Evolutionary conservation across 148 eudicot species (phyloP).

Genomic region (Fagopyrum esculentum): DNA sequence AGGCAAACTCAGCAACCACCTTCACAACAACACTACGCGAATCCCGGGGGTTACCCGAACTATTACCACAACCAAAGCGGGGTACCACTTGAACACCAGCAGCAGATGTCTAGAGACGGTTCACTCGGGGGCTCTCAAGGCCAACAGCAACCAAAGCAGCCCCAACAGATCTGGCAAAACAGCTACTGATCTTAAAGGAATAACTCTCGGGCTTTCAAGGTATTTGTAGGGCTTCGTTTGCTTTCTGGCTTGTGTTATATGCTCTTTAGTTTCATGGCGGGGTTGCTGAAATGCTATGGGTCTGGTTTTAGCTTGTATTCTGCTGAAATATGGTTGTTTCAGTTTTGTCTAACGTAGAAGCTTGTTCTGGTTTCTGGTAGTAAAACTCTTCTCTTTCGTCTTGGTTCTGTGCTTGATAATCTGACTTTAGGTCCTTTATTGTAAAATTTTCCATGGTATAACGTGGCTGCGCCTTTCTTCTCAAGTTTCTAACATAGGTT

Average conservation of each 20-base stretch:
- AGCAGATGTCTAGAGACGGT: conserved; percentile 69
- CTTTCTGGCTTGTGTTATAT: conserved; percentile 6
- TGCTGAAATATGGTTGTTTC: conserved; percentile 9
- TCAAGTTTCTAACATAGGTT: not conserved
- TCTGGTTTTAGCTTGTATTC: conserved; percentile 3
- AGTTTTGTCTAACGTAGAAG: conserved; percentile 12
- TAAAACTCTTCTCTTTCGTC: not conserved
- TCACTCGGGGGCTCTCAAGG: conserved; percentile 56
- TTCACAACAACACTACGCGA: conserved; percentile 52
- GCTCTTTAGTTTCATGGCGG: not conserved
- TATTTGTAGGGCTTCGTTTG: not conserved
- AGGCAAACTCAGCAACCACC: conserved; percentile 66
- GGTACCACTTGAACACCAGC: conserved; percentile 63
- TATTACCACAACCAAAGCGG: conserved; percentile 73
- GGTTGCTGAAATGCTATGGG: conserved; percentile 3
- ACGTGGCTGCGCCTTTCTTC: not conserved
- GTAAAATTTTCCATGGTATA: conserved; percentile 2
- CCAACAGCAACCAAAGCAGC: conserved; percentile 59
- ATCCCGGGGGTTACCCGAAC: conserved; percentile 53
- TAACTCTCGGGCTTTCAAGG: conserved; percentile 31
- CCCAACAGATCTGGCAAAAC: conserved; percentile 80
- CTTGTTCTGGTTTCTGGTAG: conserved; percentile 7
- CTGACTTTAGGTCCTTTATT: conserved; percentile 8
- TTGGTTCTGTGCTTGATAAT: conserved; percentile 3
- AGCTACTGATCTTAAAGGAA: conserved; percentile 45